These are phyloP conservation scores for Asclepias syriaca DNA, from an alignment of 257 asterid genomes.

Conservation along the genomic window DNA sequence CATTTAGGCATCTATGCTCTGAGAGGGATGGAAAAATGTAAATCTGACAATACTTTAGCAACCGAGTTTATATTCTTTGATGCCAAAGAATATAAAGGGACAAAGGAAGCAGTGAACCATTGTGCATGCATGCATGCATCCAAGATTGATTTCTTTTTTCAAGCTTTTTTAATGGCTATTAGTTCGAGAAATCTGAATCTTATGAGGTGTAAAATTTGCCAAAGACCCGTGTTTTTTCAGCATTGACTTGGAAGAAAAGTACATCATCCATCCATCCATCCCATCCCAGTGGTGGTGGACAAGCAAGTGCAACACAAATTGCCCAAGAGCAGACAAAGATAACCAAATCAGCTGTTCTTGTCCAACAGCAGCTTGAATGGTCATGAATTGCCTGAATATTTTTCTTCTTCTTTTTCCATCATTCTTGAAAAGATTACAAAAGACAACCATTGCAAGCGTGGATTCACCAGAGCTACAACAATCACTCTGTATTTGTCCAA, in stretches of 20 bases:
- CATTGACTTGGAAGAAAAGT: conserved; percentile 1
- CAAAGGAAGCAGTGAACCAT: not conserved
- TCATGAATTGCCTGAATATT: not conserved
- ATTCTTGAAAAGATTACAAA: not conserved
- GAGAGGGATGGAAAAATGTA: not conserved
- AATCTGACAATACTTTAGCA: not conserved
- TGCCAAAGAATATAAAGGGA: not conserved
- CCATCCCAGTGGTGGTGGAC: not conserved
- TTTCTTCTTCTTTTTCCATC: too few species aligned
- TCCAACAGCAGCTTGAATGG: conserved; percentile 4
- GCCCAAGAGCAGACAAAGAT: not conserved
- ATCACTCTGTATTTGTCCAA: too few species aligned
- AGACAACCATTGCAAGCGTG: not conserved
- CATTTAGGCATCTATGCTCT: not conserved
- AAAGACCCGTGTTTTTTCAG: not conserved
- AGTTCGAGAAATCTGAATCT: not conserved
- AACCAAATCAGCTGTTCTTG: not conserved
- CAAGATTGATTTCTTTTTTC: too few species aligned
- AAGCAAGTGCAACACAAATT: not conserved
- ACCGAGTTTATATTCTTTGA: not conserved
- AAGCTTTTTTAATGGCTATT: not conserved
- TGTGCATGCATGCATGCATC: not conserved
- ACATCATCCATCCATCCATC: not conserved
- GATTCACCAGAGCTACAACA: not conserved
- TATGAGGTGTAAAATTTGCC: not conserved